Evolutionary conservation across 2,329 filamentous ascomycete genomes (phyloP).

Genomic region (Nemania sp.): DNA sequence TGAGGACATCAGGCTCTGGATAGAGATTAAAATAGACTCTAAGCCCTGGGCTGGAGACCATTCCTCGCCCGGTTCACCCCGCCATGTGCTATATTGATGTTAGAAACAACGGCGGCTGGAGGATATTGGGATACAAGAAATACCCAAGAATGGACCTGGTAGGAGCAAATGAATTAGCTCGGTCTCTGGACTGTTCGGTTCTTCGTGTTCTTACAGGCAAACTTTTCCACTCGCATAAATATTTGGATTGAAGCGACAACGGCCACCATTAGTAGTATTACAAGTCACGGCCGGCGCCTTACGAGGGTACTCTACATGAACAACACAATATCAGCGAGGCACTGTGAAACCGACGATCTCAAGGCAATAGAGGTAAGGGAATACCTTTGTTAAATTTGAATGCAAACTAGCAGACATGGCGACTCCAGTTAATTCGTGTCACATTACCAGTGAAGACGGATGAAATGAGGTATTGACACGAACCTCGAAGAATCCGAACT

Average conservation of each 20-base stretch:
- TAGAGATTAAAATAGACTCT: slow-evolving; percentile 91
- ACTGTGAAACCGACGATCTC: not conserved
- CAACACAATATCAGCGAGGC: slow-evolving; percentile 11
- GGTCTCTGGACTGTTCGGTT: not conserved
- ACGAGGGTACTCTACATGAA: slow-evolving; percentile 74
- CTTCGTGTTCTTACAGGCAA: slow-evolving; percentile 73
- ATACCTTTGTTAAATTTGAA: slow-evolving; percentile 77
- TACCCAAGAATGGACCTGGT: slow-evolving; percentile 83
- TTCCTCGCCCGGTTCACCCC: slow-evolving; percentile 84
- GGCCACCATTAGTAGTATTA: slow-evolving; percentile 84
- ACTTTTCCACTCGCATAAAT: slow-evolving; percentile 92
- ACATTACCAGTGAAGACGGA: not conserved
- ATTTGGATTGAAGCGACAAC: slow-evolving; percentile 93
- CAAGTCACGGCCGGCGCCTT: slow-evolving; percentile 66
- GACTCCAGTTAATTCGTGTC: slow-evolving; percentile 32
- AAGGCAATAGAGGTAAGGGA: slow-evolving; percentile 18
- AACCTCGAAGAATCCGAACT: slow-evolving; percentile 97
- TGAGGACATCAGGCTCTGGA: slow-evolving; percentile 91
- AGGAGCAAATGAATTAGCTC: slow-evolving; percentile 8
- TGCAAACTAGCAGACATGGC: slow-evolving; percentile 62
- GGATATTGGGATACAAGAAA: slow-evolving; percentile 23
- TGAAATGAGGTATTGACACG: slow-evolving; percentile 31
- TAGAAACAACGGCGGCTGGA: slow-evolving; percentile 18
- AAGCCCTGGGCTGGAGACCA: slow-evolving; percentile 97
- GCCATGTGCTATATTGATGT: slow-evolving; percentile 73